Percentiles rank a stretch among this genome's conserved stretches.
These are phyloP conservation scores for Fomitiporia mediterranea DNA, from an alignment of 1,284 basidiomycete species.

Conservation along the genomic window DNA sequence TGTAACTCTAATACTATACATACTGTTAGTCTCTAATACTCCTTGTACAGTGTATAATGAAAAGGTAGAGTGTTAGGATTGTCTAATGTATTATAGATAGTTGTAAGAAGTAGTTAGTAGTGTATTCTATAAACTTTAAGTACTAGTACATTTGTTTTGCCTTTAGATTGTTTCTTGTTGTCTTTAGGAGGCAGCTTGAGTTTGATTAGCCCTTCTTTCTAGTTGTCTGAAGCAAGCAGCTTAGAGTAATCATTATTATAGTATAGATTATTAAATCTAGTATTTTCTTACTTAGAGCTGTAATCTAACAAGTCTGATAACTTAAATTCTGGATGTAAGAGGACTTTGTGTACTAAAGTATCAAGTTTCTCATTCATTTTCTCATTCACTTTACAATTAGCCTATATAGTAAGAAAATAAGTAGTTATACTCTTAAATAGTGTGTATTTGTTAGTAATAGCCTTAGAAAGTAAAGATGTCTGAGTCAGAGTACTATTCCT, in stretches of 20 bases:
- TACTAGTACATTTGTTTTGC: neutral
- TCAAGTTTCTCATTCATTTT: constrained; percentile 27
- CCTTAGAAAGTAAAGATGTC: neutral
- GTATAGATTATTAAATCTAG: neutral
- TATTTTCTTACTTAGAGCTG: neutral
- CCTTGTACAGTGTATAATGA: constrained; percentile 28
- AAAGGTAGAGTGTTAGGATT: constrained; percentile 20
- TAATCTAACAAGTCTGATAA: neutral
- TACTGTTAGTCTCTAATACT: constrained; percentile 26
- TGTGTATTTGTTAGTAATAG: neutral
- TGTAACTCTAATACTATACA: too few species aligned
- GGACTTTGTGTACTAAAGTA: constrained; percentile 28
- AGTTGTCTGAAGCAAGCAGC: neutral
- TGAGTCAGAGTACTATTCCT: too few species aligned
- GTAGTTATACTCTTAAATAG: constrained; percentile 7
- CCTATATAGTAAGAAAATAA: constrained; percentile 21
- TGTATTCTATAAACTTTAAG: constrained; percentile 10
- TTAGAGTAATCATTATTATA: neutral
- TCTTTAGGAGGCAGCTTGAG: constrained; percentile 3
- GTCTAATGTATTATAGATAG: constrained; percentile 1
- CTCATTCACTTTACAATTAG: constrained; percentile 21
- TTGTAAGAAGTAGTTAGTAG: constrained; percentile 7
- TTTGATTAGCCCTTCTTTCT: neutral
- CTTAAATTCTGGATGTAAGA: constrained; percentile 26
- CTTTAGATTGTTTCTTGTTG: neutral